Conservation (phyloP, 345 rosid genomes). For the Euphorbia lathyris region DNA sequence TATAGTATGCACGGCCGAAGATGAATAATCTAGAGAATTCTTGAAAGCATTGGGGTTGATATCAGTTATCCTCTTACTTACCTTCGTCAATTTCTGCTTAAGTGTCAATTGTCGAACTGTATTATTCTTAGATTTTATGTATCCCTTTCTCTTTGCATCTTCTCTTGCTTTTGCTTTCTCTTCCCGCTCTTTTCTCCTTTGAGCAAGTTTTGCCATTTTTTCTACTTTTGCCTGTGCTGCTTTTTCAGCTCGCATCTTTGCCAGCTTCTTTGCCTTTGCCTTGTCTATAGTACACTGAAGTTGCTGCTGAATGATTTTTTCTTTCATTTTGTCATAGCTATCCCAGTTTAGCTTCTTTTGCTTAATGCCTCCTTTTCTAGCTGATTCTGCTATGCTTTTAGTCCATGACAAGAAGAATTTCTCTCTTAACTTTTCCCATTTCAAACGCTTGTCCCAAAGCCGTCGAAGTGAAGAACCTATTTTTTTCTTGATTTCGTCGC, state of each 20-base stretch:
- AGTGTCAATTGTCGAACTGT: constrained; percentile 39
- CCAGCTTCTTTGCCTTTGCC: constrained; percentile 43
- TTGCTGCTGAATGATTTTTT: constrained; percentile 46
- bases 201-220: constrained; percentile 49
- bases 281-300: constrained; percentile 42
- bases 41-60: background rate
- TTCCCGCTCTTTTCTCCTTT: constrained; percentile 51
- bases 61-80: constrained; percentile 19
- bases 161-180: constrained; percentile 37
- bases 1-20: background rate
- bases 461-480: constrained; percentile 52
- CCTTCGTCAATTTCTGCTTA: constrained; percentile 58
- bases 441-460: constrained; percentile 61
- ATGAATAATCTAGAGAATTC: background rate
- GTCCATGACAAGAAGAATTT: constrained; percentile 49
- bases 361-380: constrained; percentile 62
- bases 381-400: constrained; percentile 55
- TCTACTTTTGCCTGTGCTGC: constrained; percentile 49
- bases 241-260: constrained; percentile 40
- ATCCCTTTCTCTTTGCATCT: constrained; percentile 28
- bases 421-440: constrained; percentile 43
- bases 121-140: constrained; percentile 28
- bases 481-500: constrained; percentile 65
- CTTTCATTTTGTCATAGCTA: constrained; percentile 52
- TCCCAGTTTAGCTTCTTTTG: constrained; percentile 66